Percentiles rank a stretch among this genome's conserved stretches.
These are phyloP conservation scores for Bipolaris cookei DNA, from an alignment of 2,329 filamentous ascomycete species.

Conservation along the genomic window DNA sequence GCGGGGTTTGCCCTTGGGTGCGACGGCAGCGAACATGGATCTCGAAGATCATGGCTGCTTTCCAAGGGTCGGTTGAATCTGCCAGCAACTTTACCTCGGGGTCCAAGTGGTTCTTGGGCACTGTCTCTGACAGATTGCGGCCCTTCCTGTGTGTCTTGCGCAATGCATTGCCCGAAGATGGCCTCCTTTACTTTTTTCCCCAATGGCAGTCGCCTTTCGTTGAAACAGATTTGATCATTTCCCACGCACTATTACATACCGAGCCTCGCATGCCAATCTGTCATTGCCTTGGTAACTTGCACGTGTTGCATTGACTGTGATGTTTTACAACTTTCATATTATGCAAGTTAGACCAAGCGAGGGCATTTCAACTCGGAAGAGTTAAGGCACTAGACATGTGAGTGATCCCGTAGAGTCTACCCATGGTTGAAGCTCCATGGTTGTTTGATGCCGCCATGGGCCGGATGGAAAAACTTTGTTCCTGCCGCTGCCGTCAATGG, in stretches of 20 bases:
- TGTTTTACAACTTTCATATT: background rate
- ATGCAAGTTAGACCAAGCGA: background rate
- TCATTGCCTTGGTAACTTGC: background rate
- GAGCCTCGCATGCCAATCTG: background rate
- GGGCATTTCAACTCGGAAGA: background rate
- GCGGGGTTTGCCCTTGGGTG: conserved; percentile 6
- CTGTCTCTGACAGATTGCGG: background rate
- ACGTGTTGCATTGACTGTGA: background rate
- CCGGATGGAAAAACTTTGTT: conserved; percentile 25
- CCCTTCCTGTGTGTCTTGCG: background rate
- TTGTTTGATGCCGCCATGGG: background rate
- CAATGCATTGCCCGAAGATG: background rate
- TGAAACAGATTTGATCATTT: background rate
- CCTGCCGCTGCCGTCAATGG: conserved; percentile 15
- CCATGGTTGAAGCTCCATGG: background rate
- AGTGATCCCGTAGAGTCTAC: background rate
- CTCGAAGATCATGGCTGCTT: background rate
- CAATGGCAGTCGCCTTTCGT: background rate
- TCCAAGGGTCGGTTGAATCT: background rate
- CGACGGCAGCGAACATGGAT: conserved; percentile 5
- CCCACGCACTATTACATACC: too few relatives aligned
- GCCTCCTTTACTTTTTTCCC: background rate
- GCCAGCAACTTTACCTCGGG: background rate
- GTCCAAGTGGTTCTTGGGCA: background rate
- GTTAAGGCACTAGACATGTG: background rate